Conservation (phyloP, 371 early-diverging fungal genomes). For the Apophysomyces elegans region DNA sequence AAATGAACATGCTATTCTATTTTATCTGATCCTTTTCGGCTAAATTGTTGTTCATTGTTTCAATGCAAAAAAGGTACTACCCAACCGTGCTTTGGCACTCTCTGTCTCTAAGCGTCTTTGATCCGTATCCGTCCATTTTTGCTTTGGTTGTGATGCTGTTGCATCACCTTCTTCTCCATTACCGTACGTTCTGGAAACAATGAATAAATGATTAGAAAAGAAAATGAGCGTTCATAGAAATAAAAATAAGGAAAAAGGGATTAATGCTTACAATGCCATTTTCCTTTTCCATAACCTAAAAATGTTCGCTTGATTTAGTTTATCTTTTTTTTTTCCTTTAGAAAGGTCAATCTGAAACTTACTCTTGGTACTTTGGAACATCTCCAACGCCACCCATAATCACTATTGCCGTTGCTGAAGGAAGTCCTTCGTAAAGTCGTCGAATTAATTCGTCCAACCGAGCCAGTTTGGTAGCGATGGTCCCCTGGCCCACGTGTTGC, state of each 20-base stretch:
- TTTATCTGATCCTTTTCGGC: constrained; percentile 11
- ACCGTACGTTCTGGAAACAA: constrained; percentile 1
- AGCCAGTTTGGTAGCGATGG: constrained; percentile 17
- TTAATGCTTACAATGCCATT: neutral
- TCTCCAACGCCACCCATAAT: constrained; percentile 57
- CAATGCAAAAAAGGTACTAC: constrained; percentile 14
- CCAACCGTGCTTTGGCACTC: constrained; percentile 16
- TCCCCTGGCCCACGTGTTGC: neutral
- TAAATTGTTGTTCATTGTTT: neutral
- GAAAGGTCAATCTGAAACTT: constrained; percentile 12
- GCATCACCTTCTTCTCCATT: neutral
- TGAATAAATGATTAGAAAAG: too few species aligned
- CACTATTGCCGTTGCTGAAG: constrained; percentile 49
- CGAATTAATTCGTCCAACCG: constrained; percentile 45
- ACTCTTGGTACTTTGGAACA: constrained; percentile 43
- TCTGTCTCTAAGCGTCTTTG: constrained; percentile 15
- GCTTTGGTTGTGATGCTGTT: neutral
- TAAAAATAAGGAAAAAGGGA: neutral
- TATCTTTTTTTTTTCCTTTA: neutral
- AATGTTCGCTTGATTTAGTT: neutral
- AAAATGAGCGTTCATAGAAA: neutral
- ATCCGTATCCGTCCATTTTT: constrained; percentile 17
- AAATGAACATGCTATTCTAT: neutral
- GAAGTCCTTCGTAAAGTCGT: constrained; percentile 42
- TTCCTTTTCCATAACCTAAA: constrained; percentile 6